Evolutionary conservation across 2,329 filamentous ascomycete genomes (phyloP).

Genomic region (Alternaria burnsii): DNA sequence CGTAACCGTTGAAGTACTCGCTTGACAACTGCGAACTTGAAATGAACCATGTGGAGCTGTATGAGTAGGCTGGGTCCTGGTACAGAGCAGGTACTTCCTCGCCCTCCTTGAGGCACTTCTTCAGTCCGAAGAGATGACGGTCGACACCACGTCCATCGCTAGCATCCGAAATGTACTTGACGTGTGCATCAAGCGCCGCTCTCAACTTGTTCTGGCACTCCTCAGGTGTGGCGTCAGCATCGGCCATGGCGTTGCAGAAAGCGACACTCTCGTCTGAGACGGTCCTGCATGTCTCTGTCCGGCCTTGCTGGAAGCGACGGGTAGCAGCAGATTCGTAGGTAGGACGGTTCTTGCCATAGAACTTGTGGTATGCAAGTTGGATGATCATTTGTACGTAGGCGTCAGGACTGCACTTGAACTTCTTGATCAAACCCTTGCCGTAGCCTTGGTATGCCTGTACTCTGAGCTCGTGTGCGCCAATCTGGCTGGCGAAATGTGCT

Average conservation of each 20-base stretch:
- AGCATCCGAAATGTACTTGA: conserved; percentile 90
- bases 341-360: conserved; percentile 97
- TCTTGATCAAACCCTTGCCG: conserved; percentile 98
- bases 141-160: conserved; percentile 94
- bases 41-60: conserved; percentile 89
- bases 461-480: conserved; percentile 86
- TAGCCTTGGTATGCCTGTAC: conserved; percentile 98
- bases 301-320: conserved; percentile 92
- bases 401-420: conserved; percentile 97
- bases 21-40: conserved; percentile 89
- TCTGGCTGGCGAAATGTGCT: conserved; percentile 80
- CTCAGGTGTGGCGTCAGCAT: conserved; percentile 69
- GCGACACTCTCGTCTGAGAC: conserved; percentile 91
- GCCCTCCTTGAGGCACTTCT: conserved; percentile 83
- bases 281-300: conserved; percentile 92
- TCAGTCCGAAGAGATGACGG: conserved; percentile 94
- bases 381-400: conserved; percentile 99
- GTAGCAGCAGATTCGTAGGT: conserved; percentile 98
- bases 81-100: conserved; percentile 85
- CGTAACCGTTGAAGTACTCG: conserved; percentile 99
- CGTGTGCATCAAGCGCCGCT: conserved; percentile 80
- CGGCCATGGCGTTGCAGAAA: conserved; percentile 88
- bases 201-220: conserved; percentile 79
- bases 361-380: conserved; percentile 97
- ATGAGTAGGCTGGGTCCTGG: conserved; percentile 83